phyloP scores from a whole-genome alignment of 1,139 yeast genomes.

The Saccharomycopsis hybrid region DNA sequence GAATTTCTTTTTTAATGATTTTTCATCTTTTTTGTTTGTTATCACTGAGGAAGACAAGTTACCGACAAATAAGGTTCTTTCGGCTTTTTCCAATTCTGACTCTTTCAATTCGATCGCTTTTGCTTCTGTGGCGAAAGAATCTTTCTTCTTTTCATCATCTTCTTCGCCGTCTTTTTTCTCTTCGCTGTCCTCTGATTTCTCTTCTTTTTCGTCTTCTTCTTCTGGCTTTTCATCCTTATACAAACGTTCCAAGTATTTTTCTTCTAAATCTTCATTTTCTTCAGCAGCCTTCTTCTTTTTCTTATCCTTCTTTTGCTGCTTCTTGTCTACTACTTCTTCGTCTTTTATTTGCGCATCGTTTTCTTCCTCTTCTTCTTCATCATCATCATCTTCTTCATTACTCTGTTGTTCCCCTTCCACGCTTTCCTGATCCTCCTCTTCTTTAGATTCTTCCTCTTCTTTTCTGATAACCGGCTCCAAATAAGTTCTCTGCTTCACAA shows the following conservation, averaged over 20 bases:
- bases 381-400: constrained; percentile 24
- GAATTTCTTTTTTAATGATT: constrained; percentile 59
- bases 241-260: constrained; percentile 35
- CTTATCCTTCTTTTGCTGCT: constrained; percentile 17
- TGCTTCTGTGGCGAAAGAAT: constrained; percentile 25
- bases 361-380: constrained; percentile 22
- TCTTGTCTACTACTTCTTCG: constrained; percentile 1
- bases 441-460: constrained; percentile 21
- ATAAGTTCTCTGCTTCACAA: constrained; percentile 24
- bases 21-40: constrained; percentile 54
- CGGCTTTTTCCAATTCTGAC: constrained; percentile 74
- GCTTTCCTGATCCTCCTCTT: constrained; percentile 23
- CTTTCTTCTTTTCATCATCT: constrained; percentile 22
- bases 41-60: constrained; percentile 67
- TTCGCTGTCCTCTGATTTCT: constrained; percentile 25
- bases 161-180: constrained; percentile 24
- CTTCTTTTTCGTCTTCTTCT: constrained; percentile 30
- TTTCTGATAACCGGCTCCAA: constrained; percentile 23
- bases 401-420: constrained; percentile 22
- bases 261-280: constrained; percentile 43
- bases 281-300: constrained; percentile 26
- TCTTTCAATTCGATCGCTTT: constrained; percentile 44
- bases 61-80: constrained; percentile 84
- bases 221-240: constrained; percentile 5
- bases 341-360: constrained; percentile 10